phyloP scores from a whole-genome alignment of 2,329 filamentous ascomycete species.

The Tolypocladium tropicale region DNA sequence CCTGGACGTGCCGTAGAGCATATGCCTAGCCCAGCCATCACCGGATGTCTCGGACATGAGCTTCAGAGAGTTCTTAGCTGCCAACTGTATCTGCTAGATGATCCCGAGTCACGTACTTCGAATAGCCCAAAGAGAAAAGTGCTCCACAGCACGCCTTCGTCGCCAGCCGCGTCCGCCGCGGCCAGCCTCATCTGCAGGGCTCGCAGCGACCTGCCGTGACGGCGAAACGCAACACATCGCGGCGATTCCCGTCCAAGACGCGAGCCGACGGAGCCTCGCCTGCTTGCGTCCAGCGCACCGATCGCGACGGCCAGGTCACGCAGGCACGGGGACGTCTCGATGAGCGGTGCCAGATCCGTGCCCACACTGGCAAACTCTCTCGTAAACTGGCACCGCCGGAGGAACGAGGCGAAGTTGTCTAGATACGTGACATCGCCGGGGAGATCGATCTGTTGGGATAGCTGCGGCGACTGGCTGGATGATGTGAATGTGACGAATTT shows the following conservation, averaged over 20 bases:
- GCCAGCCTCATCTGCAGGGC: conserved; percentile 6
- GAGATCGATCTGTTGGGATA: background rate
- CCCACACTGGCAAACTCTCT: conserved; percentile 1
- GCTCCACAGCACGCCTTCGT: conserved; percentile 12
- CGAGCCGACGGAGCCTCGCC: conserved; percentile 1
- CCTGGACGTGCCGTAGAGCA: conserved; percentile 14
- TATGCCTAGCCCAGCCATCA: conserved; percentile 15
- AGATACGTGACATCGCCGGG: conserved; percentile 2
- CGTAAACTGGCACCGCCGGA: conserved; percentile 11
- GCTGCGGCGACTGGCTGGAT: background rate
- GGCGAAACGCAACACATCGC: conserved; percentile 4
- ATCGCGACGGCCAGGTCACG: conserved; percentile 11
- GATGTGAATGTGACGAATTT: background rate
- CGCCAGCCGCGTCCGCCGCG: background rate
- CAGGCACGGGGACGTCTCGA: conserved; percentile 7
- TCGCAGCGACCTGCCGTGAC: conserved; percentile 10
- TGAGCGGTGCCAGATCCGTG: conserved; percentile 8
- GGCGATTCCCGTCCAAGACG: background rate
- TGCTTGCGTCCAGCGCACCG: conserved; percentile 15
- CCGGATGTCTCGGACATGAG: conserved; percentile 14
- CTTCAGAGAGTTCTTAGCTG: conserved; percentile 4
- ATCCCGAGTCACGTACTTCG: conserved; percentile 8
- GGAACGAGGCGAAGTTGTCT: conserved; percentile 8
- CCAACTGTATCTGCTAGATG: background rate
- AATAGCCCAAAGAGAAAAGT: conserved; percentile 16